These are phyloP conservation scores for Kodamaea arcana DNA, from an alignment of 1,139 yeast species.

Conservation along the genomic window DNA sequence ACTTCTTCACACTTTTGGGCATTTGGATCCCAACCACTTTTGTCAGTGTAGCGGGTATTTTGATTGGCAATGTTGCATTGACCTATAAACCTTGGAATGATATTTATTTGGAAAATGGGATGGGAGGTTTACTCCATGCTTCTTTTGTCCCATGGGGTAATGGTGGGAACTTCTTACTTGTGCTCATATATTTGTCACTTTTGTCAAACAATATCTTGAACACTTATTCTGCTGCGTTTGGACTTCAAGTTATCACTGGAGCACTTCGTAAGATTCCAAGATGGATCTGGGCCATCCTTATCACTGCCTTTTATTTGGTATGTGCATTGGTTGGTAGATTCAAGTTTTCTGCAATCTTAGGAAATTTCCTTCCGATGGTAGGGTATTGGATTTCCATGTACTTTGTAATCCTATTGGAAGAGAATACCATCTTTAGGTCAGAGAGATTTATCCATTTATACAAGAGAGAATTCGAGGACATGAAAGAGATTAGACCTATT, in stretches of 20 bases:
- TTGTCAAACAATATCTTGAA: slow-evolving; percentile 79
- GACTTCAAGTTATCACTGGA: slow-evolving; percentile 67
- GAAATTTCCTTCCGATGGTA: slow-evolving; percentile 91
- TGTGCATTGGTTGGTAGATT: slow-evolving; percentile 75
- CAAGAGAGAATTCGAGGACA: slow-evolving; percentile 47
- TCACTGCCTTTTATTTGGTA: slow-evolving; percentile 63
- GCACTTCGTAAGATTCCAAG: slow-evolving; percentile 67
- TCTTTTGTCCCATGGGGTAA: slow-evolving; percentile 76
- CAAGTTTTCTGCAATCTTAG: slow-evolving; percentile 68
- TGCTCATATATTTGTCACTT: slow-evolving; percentile 65
- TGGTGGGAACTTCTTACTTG: slow-evolving; percentile 70
- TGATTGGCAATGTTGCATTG: slow-evolving; percentile 68
- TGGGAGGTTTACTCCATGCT: slow-evolving; percentile 72
- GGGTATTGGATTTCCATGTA: slow-evolving; percentile 93
- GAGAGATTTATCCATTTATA: slow-evolving; percentile 45
- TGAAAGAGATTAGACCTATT: slow-evolving; percentile 7
- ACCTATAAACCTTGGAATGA: slow-evolving; percentile 56
- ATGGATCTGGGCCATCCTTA: slow-evolving; percentile 68
- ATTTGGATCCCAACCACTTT: slow-evolving; percentile 70
- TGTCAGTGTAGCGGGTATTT: slow-evolving; percentile 70
- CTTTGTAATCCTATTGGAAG: slow-evolving; percentile 66
- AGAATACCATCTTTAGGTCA: slow-evolving; percentile 68
- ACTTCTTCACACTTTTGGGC: slow-evolving; percentile 62
- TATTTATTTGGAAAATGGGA: slow-evolving; percentile 57
- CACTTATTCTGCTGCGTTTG: slow-evolving; percentile 80